Percentiles rank a stretch among this genome's conserved stretches.
These are phyloP conservation scores for Jasminum sambac DNA, from an alignment of 257 asterid species.

Conservation along the genomic window DNA sequence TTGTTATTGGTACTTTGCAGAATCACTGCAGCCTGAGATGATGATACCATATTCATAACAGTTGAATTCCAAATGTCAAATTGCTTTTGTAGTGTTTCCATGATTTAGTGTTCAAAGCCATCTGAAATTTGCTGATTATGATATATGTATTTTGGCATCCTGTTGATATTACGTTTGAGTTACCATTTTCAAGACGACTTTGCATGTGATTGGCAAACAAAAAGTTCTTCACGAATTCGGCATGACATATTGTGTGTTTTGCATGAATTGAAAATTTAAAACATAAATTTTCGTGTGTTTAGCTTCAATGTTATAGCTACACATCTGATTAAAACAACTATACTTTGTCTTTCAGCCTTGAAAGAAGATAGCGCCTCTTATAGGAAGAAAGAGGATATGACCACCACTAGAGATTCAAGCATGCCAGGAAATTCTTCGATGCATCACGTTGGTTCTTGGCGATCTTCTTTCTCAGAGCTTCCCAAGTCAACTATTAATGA, in stretches of 20 bases:
- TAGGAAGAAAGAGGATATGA: slow-evolving; percentile 35
- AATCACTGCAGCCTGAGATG: not conserved
- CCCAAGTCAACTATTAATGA: slow-evolving; percentile 44
- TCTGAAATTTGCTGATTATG: slow-evolving; percentile 3
- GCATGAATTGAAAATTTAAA: not conserved
- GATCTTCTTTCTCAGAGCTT: slow-evolving; percentile 65
- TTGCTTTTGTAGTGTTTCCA: not conserved
- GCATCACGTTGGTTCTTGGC: slow-evolving; percentile 56
- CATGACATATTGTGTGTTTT: not conserved
- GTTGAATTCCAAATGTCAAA: slow-evolving; percentile 2
- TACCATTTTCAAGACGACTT: slow-evolving; percentile 5
- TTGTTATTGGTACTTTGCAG: slow-evolving; percentile 3
- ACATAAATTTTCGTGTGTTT: not conserved
- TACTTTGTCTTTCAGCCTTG: slow-evolving; percentile 35
- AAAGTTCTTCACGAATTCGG: not conserved
- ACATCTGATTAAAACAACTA: slow-evolving; percentile 4
- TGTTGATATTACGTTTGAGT: slow-evolving; percentile 5
- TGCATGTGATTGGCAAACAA: not conserved
- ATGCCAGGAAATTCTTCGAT: slow-evolving; percentile 39
- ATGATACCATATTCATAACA: not conserved
- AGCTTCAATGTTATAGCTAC: slow-evolving; percentile 8
- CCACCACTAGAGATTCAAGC: slow-evolving; percentile 35
- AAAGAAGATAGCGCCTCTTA: slow-evolving; percentile 38
- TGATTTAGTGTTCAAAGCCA: not conserved
- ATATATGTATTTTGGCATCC: not conserved